phyloP scores from a whole-genome alignment of 306 rosid genomes.

The Alnus rubra region DNA sequence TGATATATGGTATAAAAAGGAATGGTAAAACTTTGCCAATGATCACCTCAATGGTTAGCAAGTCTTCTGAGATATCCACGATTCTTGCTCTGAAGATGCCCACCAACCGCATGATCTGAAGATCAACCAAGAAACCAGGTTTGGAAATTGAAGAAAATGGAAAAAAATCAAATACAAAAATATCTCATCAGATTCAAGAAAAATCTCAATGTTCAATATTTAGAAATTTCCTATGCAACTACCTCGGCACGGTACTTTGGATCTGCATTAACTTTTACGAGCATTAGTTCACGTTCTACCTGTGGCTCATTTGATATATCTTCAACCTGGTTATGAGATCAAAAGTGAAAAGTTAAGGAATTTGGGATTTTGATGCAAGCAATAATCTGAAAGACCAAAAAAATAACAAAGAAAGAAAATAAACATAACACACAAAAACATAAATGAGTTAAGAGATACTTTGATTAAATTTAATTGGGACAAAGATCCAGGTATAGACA shows the following conservation, averaged over 20 bases:
- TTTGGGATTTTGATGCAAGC: not conserved
- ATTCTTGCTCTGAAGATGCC: conserved; percentile 71
- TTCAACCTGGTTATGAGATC: conserved; percentile 51
- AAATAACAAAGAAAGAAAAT: not conserved
- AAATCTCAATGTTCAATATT: not conserved
- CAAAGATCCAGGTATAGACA: not conserved
- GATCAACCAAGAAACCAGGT: conserved; percentile 11
- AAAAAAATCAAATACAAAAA: not conserved
- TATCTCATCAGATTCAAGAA: conserved; percentile 5
- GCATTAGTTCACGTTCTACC: conserved; percentile 83
- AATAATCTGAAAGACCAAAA: not conserved
- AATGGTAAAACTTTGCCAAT: conserved; percentile 2
- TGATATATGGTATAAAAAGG: not conserved
- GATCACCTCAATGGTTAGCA: conserved; percentile 71
- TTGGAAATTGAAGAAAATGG: conserved; percentile 21
- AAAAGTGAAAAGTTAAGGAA: conserved; percentile 1
- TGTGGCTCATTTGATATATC: conserved; percentile 74
- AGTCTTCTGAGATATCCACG: conserved; percentile 73
- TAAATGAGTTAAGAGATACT: not conserved
- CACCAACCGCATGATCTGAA: conserved; percentile 77
- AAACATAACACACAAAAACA: not conserved
- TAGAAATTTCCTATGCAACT: conserved; percentile 14
- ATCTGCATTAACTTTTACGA: conserved; percentile 60
- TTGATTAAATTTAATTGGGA: not conserved
- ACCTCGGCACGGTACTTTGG: conserved; percentile 61